Base-by-base conservation (phyloP, 352 stramenopile genomes). In the Plasmopara viticola region DNA sequence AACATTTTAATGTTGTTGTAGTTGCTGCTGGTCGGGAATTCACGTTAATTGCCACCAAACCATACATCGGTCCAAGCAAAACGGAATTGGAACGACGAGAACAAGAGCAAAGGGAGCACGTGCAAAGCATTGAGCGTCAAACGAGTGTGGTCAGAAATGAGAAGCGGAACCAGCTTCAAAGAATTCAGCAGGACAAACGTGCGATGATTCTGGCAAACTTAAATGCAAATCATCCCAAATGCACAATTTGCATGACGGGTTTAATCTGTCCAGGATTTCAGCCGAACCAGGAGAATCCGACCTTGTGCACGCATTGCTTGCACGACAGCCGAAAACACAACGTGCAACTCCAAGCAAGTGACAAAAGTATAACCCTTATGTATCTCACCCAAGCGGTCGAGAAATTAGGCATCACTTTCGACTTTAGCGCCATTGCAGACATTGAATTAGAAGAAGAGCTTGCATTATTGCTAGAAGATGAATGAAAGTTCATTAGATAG, bases 11-110 rank as follows among this genome's bases (percentile, higher is more conserved):
- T 41, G 35, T 43, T 40, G 15, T 13, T 40, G 0, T 40, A 93
- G 84, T 97, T 57, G 87, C 92, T 6, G 94, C 81, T 62, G 92
- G 89, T 20, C 84, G 87, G 4, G 90, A 97, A 58, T 97, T 94
- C 46, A 97, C 90, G 0, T 46, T 97, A 18, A 77, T 97, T 10
- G 87, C 86, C 2, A 97, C 92, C 0, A 95, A 95, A 56, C 88
- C 92, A 7, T 97, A 97, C 64, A 82, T 96, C n/a, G 92, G 90
- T 2, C 85, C 87, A 4, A 78, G 62, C 9, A 58, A 82, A 57
- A 70, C 95, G 15, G 83, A 89, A 34, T 44, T 90, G 2, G 78
- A 80, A 30, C 65, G 62, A 9, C 59, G 57, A 9, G 65, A 69
- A 17, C 53, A 73, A 14, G 62, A 81, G 33, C 62, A 85, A 14